Base-by-base conservation (phyloP, 805 yeast species). In the Yarrowia porcina region DNA sequence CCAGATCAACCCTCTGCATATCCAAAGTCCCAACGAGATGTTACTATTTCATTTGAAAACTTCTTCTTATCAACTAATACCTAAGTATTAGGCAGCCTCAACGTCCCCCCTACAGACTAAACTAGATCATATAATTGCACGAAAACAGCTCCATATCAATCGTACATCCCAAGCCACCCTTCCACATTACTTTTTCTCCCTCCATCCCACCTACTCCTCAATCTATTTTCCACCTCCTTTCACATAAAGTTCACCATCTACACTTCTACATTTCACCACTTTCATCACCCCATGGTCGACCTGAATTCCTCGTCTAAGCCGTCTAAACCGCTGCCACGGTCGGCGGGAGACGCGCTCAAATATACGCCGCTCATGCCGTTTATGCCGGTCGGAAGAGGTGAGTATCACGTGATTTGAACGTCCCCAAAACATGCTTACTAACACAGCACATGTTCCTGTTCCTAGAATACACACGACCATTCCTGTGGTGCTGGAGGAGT, bases 401-500 rank as follows among this genome's bases (percentile, higher is more conserved):
- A 45, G 52, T 45, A 45, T 15, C 17, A 35, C 4, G 11, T 3
- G 11, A 2, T 17, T 10, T n/a, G n/a, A n/a, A n/a, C n/a, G n/a
- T 7, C 20, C 5, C 12, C 5, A 6, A 11, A 33, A 10, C 15
- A 35, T 1, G 25, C 4, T 2, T 13, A n/a, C 52, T 52, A 52
- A 52, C 59, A 35, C 36, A 52, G 59, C 32, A 2, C 59, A 35
- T 23, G 23, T 36, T 21, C 44, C 59, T 18, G 23, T 17, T 2
- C 59, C 59, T 4, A 3, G 12, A 18, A 52, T 52, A 17, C 59
- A 52, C 36, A 35, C 42, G 2, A 52, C 59, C 4, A 52, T 52
- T 7, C 59, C 59, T 1, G 59, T 52, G 33, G 59, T 52, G 32
- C 33, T 52, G 33, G 59, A 52, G 18, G 59, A 52, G 38, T 52